These are phyloP conservation scores for Mortierella sp. DNA, from an alignment of 371 early-diverging fungal species.

Conservation along the genomic window DNA sequence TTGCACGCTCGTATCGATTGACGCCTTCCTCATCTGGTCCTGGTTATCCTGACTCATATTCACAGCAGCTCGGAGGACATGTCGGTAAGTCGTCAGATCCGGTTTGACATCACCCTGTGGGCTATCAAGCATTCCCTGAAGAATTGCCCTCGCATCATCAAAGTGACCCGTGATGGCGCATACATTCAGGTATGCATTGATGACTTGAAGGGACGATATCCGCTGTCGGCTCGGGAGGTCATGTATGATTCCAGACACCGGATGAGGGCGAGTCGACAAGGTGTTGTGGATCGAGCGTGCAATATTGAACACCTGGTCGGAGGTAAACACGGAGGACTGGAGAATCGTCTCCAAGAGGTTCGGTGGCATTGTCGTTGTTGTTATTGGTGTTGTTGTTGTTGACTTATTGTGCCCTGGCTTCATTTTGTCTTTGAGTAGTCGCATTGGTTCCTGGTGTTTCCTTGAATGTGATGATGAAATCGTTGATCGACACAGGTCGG, in stretches of 20 bases:
- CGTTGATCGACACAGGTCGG: conserved; percentile 14
- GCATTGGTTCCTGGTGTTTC: background rate
- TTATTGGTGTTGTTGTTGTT: background rate
- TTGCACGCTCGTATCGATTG: conserved; percentile 15
- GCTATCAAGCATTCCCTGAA: conserved; percentile 33
- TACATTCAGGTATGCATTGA: conserved; percentile 46
- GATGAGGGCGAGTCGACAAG: conserved; percentile 16
- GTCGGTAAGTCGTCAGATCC: conserved; percentile 35
- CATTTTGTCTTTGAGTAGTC: background rate
- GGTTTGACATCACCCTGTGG: conserved; percentile 46
- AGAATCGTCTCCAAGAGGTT: conserved; percentile 41
- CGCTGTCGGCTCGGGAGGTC: background rate
- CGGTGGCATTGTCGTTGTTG: background rate
- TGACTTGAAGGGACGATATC: conserved; percentile 27
- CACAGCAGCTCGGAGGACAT: conserved; percentile 34
- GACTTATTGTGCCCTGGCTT: background rate
- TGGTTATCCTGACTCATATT: background rate
- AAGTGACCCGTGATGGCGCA: conserved; percentile 45
- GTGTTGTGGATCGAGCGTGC: conserved; percentile 32
- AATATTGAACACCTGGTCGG: conserved; percentile 37
- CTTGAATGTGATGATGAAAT: background rate
- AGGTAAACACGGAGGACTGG: conserved; percentile 31
- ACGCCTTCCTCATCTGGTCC: background rate
- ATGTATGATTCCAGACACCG: background rate
- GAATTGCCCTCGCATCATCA: conserved; percentile 24